Evolutionary conservation across 164 flowering plant genomes (phyloP), one percentile per base, ranked within the genome.

Genomic region (Warburgia ugandensis): DNA sequence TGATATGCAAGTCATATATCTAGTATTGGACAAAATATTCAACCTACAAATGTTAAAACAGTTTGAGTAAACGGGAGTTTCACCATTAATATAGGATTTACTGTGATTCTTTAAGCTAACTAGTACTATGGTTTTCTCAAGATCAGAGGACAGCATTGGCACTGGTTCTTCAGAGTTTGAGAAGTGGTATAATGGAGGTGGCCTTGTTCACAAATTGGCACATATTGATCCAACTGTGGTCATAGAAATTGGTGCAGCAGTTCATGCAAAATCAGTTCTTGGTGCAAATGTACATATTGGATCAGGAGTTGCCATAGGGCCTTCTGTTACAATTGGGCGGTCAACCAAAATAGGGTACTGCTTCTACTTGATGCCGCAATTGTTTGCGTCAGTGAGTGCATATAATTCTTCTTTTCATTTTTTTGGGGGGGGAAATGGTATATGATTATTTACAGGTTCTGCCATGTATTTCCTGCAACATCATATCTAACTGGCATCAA

Each of bases 101-200:
- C n/a, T n/a, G n/a, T n/a, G n/a, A n/a, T n/a, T n/a, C n/a, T n/a
- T n/a, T n/a, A n/a, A n/a, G n/a, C n/a, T n/a, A n/a, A n/a, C n/a
- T n/a, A n/a, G n/a, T n/a, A n/a, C n/a, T n/a, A n/a, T n/a, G n/a
- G n/a, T n/a, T n/a, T n/a, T n/a, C n/a, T n/a, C 41, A 35, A 16
- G 29, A 50, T 50, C 41, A 50, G 41, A 22, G 54, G 20, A 22
- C 21, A 41, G 25, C 8, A 50, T 28, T 51, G 55, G 16, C 8
- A 4, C 14, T 6, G 51, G 38, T 64, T 54, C 52, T 35, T 58
- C 36, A 1, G 83, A 69, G 33, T 91, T 76, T 55, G 56, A 45
- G 53, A 78, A 55, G 56, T 91, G 96, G 97, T 54, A 55, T 19
- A 83, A 84, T 59, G 96, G 97, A 20, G 92, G 96, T 56, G 97